A percentile compares a stretch with the other conserved stretches of the same genome.
phyloP scores from a whole-genome alignment of 768 basidiomycete genomes.

The Tephrocybe sp. region DNA sequence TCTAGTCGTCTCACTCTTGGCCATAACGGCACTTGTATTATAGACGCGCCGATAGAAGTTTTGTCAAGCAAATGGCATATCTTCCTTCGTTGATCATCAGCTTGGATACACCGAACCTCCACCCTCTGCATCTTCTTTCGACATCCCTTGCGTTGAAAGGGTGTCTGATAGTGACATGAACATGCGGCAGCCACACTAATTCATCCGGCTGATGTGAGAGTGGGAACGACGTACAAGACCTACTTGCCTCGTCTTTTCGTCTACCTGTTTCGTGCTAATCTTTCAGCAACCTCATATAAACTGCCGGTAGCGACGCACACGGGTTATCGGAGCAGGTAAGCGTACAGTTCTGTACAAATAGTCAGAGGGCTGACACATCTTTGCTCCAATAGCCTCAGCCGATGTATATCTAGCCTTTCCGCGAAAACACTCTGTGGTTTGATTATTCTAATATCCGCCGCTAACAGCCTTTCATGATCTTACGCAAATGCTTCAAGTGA shows the following conservation, averaged over 20 bases:
- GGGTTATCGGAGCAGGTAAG: background rate
- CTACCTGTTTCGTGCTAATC: background rate
- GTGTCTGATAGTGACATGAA: no score
- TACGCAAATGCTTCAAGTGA: no score
- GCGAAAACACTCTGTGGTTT: background rate
- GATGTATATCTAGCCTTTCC: background rate
- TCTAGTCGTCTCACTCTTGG: background rate
- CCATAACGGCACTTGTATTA: background rate
- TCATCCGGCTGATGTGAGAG: no score
- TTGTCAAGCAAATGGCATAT: no score
- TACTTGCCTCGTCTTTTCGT: no score
- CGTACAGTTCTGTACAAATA: background rate
- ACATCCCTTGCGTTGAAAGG: no score
- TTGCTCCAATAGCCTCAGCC: background rate
- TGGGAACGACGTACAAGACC: no score
- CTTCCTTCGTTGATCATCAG: background rate
- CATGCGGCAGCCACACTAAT: background rate
- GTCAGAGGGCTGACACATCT: background rate
- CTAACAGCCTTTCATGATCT: no score
- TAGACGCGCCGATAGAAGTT: no score
- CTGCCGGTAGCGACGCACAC: background rate
- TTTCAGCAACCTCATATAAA: background rate
- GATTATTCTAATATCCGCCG: no score
- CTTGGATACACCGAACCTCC: background rate
- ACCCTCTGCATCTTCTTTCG: background rate